Percentiles rank a stretch among this genome's conserved stretches.
phyloP scores from a whole-genome alignment of 208 protist genomes.

The Crithidia mellificae region DNA sequence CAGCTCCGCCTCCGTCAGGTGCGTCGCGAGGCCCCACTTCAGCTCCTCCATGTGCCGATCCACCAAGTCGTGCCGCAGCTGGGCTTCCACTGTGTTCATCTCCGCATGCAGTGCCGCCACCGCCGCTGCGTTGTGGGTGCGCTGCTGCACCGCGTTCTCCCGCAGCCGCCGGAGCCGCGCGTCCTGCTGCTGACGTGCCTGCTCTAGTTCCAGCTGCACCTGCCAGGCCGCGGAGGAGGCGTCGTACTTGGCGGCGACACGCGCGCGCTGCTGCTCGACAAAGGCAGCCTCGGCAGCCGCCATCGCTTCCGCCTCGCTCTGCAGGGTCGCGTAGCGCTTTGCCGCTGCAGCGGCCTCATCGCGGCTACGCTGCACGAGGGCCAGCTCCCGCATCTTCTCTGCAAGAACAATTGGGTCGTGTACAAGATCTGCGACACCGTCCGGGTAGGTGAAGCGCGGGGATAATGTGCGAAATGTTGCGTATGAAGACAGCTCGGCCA shows the following conservation, averaged over 20 bases:
- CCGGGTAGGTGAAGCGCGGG: constrained; percentile 47
- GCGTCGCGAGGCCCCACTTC: constrained; percentile 55
- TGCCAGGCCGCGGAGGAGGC: constrained; percentile 45
- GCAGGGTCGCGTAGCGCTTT: constrained; percentile 33
- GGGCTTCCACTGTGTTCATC: constrained; percentile 32
- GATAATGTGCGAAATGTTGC: constrained; percentile 6
- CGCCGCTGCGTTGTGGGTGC: constrained; percentile 39
- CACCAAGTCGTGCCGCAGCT: constrained; percentile 45
- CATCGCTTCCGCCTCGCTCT: constrained; percentile 32
- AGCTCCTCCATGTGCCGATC: constrained; percentile 53
- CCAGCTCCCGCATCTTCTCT: constrained; percentile 52
- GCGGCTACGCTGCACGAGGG: constrained; percentile 37
- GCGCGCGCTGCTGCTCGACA: constrained; percentile 62
- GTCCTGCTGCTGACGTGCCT: constrained; percentile 36
- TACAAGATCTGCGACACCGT: constrained; percentile 17
- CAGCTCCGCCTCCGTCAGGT: constrained; percentile 61
- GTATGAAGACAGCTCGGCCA: constrained; percentile 2
- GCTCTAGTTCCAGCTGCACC: constrained; percentile 43
- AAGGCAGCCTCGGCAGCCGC: constrained; percentile 45
- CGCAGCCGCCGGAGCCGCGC: constrained; percentile 47
- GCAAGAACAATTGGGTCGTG: constrained; percentile 46
- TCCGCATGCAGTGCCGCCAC: constrained; percentile 50
- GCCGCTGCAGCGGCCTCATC: constrained; percentile 31
- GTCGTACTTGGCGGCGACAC: constrained; percentile 73
- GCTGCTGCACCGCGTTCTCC: constrained; percentile 35